A percentile compares a stretch with the other conserved stretches of the same genome.
Conservation (phyloP, 2,329 filamentous ascomycete genomes). For the Neurospora sp. region DNA sequence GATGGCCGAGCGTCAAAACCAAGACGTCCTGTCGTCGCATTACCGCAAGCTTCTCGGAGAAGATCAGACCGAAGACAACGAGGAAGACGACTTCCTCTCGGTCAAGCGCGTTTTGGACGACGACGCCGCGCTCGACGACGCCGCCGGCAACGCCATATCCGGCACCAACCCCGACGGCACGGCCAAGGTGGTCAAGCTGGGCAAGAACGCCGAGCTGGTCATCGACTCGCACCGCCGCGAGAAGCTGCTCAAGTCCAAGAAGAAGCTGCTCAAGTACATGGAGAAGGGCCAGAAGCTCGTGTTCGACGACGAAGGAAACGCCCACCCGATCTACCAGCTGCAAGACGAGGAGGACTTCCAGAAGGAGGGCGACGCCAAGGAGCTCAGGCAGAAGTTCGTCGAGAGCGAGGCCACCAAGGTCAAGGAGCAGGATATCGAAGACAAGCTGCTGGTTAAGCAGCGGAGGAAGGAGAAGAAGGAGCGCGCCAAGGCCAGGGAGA, state of each 20-base stretch:
- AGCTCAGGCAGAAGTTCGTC: slow-evolving; percentile 69
- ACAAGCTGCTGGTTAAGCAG: slow-evolving; percentile 72
- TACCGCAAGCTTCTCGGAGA: slow-evolving; percentile 73
- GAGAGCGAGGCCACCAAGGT: slow-evolving; percentile 65
- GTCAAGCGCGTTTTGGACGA: slow-evolving; percentile 81
- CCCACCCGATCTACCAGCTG: slow-evolving; percentile 80
- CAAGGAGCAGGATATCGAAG: slow-evolving; percentile 63
- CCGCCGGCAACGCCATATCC: slow-evolving; percentile 32
- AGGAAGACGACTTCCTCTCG: slow-evolving; percentile 65
- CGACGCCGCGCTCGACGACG: slow-evolving; percentile 47
- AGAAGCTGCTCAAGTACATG: slow-evolving; percentile 85
- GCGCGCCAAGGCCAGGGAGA: slow-evolving; percentile 59
- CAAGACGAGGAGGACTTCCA: slow-evolving; percentile 76
- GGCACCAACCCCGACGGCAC: slow-evolving; percentile 24
- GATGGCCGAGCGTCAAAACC: slow-evolving; percentile 96
- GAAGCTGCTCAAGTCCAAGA: slow-evolving; percentile 91
- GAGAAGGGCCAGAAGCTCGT: slow-evolving; percentile 76
- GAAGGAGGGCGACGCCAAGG: slow-evolving; percentile 63
- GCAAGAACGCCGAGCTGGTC: slow-evolving; percentile 57
- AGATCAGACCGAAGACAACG: slow-evolving; percentile 21
- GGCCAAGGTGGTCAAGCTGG: slow-evolving; percentile 53
- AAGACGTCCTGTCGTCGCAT: slow-evolving; percentile 89
- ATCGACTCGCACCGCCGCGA: slow-evolving; percentile 93
- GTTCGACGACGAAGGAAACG: slow-evolving; percentile 84
- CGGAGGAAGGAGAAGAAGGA: slow-evolving; percentile 69